Evolutionary conservation across 2,329 filamentous ascomycete species (phyloP).

Genomic region (Pleurostoma richardsiae): DNA sequence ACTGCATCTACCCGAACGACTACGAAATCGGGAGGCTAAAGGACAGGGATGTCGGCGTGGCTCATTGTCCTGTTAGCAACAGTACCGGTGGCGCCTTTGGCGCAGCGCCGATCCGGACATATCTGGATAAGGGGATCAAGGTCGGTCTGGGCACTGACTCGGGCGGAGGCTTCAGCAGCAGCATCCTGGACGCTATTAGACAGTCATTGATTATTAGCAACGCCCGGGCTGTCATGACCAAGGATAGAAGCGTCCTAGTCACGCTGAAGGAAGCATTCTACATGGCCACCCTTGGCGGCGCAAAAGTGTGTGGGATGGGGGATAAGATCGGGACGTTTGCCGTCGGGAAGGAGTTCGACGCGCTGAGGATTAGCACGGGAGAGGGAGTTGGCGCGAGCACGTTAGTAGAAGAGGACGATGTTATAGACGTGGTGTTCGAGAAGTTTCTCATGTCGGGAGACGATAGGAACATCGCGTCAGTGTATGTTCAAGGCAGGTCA

Average conservation of each 20-base stretch:
- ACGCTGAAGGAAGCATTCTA: conserved; percentile 50
- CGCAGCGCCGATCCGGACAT: conserved; percentile 54
- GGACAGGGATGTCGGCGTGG: conserved; percentile 49
- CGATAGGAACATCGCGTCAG: conserved; percentile 53
- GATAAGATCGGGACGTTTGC: conserved; percentile 51
- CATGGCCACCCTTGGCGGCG: conserved; percentile 57
- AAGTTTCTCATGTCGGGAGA: conserved; percentile 64
- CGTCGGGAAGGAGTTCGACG: conserved; percentile 59
- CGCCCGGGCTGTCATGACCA: conserved; percentile 34
- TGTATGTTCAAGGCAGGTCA: conserved; percentile 44
- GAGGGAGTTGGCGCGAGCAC: conserved; percentile 41
- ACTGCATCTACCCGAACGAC: conserved; percentile 58
- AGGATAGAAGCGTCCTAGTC: conserved; percentile 36
- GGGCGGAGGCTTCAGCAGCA: conserved; percentile 56
- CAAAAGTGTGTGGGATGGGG: conserved; percentile 49
- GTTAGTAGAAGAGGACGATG: conserved; percentile 45
- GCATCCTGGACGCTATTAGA: conserved; percentile 54
- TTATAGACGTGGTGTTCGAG: conserved; percentile 42
- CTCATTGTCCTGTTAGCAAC: conserved; percentile 61
- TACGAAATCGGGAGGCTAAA: conserved; percentile 46
- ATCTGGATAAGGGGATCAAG: conserved; percentile 52
- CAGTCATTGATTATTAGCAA: conserved; percentile 52
- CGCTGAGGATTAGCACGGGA: conserved; percentile 39
- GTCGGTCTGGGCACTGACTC: conserved; percentile 64
- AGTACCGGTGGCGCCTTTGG: conserved; percentile 60